A percentile compares a stretch with the other conserved stretches of the same genome.
These are phyloP conservation scores for Jatropha podagrica DNA, from an alignment of 441 rosid species.

Conservation along the genomic window DNA sequence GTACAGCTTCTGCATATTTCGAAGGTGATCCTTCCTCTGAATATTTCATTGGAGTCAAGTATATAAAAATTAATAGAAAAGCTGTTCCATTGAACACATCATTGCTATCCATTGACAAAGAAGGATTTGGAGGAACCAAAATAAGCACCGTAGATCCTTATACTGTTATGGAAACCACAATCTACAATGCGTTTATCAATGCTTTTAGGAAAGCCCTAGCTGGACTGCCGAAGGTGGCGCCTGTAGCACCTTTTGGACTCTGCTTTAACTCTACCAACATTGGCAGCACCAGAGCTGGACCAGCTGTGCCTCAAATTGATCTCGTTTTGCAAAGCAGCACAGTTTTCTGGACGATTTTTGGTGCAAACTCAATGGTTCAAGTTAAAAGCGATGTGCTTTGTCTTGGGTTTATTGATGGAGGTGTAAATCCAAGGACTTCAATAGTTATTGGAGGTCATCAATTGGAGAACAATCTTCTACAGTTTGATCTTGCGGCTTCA, in stretches of 20 bases:
- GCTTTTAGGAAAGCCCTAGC: conserved; percentile 26
- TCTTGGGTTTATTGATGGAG: conserved; percentile 47
- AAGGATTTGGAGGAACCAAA: conserved; percentile 41
- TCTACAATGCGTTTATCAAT: conserved; percentile 32
- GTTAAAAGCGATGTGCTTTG: conserved; percentile 29
- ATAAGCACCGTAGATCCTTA: conserved; percentile 41
- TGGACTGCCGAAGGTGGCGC: conserved; percentile 12
- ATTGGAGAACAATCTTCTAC: conserved; percentile 39
- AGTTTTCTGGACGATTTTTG: conserved; percentile 34
- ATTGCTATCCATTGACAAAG: conserved; percentile 25
- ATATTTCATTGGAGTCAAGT: conserved; percentile 40
- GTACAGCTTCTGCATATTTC: conserved; percentile 22
- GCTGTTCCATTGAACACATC: conserved; percentile 23
- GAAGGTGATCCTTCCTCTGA: conserved; percentile 34
- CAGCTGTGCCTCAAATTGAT: conserved; percentile 32
- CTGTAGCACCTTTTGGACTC: conserved; percentile 31
- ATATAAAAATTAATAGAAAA: conserved; percentile 31
- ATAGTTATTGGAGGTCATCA: conserved; percentile 43
- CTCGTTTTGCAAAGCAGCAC: conserved; percentile 25
- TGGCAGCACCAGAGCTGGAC: conserved; percentile 18
- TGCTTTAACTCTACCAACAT: conserved; percentile 30
- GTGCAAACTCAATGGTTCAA: conserved; percentile 42
- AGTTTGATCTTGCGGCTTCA: conserved; percentile 35
- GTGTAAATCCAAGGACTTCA: conserved; percentile 28
- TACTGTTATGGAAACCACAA: conserved; percentile 30